phyloP scores from a whole-genome alignment of 176 grass and related monocot genomes.

The Bothriochloa decipiens region DNA sequence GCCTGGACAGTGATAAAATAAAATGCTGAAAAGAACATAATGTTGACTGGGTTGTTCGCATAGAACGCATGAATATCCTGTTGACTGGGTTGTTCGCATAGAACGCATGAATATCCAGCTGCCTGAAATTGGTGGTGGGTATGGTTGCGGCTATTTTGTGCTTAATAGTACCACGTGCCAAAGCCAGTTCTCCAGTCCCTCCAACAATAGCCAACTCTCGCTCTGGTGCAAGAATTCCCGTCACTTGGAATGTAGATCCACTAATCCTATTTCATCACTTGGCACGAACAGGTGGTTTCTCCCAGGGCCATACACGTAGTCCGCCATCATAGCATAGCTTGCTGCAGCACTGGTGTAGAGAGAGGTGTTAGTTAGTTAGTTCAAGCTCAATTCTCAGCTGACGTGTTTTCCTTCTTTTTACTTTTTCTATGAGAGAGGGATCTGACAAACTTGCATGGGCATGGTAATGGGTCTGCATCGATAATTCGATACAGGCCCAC shows the following conservation, averaged over 20 bases:
- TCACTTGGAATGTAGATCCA: slow-evolving; percentile 21
- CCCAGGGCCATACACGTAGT: too few relatives aligned
- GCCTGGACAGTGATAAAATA: background rate
- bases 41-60: too few relatives aligned
- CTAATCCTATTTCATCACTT: background rate
- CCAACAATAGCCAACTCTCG: slow-evolving; percentile 19
- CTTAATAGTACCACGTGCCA: slow-evolving; percentile 17
- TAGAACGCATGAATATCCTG: slow-evolving; percentile 1
- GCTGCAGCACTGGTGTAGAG: too few relatives aligned
- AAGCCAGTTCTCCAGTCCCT: background rate
- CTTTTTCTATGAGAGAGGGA: too few relatives aligned
- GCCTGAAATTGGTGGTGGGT: background rate
- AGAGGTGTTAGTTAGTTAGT: too few relatives aligned
- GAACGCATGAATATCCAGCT: slow-evolving; percentile 5
- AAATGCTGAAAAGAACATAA: background rate
- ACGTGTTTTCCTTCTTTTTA: too few relatives aligned
- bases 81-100: background rate
- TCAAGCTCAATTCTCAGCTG: too few relatives aligned
- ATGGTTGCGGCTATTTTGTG: background rate
- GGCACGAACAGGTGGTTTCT: too few relatives aligned
- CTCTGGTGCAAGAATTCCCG: background rate
- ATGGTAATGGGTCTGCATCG: too few relatives aligned
- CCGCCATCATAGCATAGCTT: too few relatives aligned
- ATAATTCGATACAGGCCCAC: too few relatives aligned
- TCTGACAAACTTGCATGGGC: too few relatives aligned